A percentile compares a stretch with the other conserved stretches of the same genome.
These are phyloP conservation scores for Ceratobasidium sp. DNA, from an alignment of 1,284 basidiomycete species.

Conservation along the genomic window DNA sequence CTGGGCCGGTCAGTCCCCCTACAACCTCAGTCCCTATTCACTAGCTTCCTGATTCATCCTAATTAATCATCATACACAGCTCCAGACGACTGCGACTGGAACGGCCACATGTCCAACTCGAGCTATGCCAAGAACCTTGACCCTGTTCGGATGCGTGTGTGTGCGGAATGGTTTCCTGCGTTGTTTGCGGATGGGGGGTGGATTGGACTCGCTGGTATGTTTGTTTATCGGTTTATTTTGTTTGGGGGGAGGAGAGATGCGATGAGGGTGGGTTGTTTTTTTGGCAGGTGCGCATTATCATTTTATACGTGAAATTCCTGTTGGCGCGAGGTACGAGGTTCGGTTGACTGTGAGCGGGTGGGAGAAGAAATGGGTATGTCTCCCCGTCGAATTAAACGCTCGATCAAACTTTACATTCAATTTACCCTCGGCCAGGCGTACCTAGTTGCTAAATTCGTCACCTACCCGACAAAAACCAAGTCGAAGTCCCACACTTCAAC, in stretches of 20 bases:
- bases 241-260: too few relatives aligned
- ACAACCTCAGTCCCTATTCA: neutral
- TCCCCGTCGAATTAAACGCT: slow-evolving; percentile 52
- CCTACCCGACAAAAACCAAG: neutral
- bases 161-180: slow-evolving; percentile 70
- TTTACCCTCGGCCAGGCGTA: slow-evolving; percentile 67
- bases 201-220: slow-evolving; percentile 77
- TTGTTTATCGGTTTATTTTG: too few relatives aligned
- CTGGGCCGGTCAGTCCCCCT: slow-evolving; percentile 45
- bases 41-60: neutral
- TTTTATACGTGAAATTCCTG: slow-evolving; percentile 76
- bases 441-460: slow-evolving; percentile 35
- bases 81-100: slow-evolving; percentile 78
- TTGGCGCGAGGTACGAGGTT: slow-evolving; percentile 78
- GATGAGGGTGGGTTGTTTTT: too few relatives aligned
- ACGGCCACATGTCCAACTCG: slow-evolving; percentile 81
- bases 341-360: slow-evolving; percentile 76
- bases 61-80: slow-evolving; percentile 58
- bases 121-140: slow-evolving; percentile 79
- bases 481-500: neutral
- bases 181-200: slow-evolving; percentile 76
- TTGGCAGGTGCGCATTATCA: slow-evolving; percentile 24
- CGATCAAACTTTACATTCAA: slow-evolving; percentile 48
- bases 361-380: slow-evolving; percentile 89
- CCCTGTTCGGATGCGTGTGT: slow-evolving; percentile 64